Conservation (phyloP, 73 alveolate genomes). For the Tetrahymena borealis region DNA sequence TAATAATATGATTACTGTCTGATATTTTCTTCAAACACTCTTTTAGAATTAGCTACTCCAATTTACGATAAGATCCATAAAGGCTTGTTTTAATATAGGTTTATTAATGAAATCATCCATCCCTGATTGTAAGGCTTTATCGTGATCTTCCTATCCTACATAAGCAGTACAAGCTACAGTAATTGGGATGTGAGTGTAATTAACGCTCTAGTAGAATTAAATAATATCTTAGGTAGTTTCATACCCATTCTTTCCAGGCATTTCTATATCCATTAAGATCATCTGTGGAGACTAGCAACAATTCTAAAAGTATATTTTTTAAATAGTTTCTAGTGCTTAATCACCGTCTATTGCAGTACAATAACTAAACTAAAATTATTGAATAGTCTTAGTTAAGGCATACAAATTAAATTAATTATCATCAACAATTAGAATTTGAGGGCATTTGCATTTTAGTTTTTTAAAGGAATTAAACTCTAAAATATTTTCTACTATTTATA, state of each 20-base stretch:
- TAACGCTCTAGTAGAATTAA: neutral
- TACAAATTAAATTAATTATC: neutral
- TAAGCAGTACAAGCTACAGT: neutral
- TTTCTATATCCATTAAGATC: neutral
- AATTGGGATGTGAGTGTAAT: neutral
- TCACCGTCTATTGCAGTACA: neutral
- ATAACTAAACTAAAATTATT: neutral
- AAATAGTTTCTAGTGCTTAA: neutral
- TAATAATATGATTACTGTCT: neutral
- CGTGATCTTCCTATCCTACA: neutral
- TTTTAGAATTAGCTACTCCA: neutral
- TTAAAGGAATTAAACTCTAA: neutral
- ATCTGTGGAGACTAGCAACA: neutral
- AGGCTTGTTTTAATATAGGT: neutral
- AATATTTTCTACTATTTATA: neutral
- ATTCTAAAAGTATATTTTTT: neutral
- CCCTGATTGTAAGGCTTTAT: neutral
- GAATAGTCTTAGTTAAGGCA: neutral
- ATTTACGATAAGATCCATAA: neutral
- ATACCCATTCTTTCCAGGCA: neutral
- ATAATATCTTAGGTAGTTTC: neutral
- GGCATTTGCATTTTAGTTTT: neutral
- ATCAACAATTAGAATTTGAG: neutral
- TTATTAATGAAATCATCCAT: neutral
- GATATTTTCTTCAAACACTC: neutral